phyloP scores from a whole-genome alignment of 805 yeast genomes.

The Isabelozyma gotoi region DNA sequence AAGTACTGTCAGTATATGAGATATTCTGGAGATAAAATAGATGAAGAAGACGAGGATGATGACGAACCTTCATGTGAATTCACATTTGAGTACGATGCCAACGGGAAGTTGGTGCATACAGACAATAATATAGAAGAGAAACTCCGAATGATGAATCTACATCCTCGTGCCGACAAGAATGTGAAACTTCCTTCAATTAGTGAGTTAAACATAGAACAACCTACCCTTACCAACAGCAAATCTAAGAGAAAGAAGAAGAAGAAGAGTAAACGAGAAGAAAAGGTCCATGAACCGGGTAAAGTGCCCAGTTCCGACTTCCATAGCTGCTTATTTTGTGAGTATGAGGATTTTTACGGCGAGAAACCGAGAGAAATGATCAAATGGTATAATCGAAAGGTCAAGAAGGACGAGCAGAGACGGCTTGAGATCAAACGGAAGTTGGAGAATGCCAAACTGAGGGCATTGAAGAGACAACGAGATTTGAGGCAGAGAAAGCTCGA shows the following conservation, averaged over 20 bases:
- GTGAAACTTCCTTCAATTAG: conserved; percentile 12
- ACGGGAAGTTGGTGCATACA: conserved; percentile 42
- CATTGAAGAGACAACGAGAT: conserved; percentile 21
- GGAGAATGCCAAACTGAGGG: conserved; percentile 37
- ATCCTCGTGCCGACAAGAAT: conserved; percentile 7
- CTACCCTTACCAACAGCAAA: conserved; percentile 6
- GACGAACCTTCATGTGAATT: conserved; percentile 45
- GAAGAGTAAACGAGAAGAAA: conserved; percentile 5
- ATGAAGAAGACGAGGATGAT: conserved; percentile 10
- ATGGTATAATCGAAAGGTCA: conserved; percentile 43
- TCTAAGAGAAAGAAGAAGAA: conserved; percentile 23
- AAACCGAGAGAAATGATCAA: conserved; percentile 52
- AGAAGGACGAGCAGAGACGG: conserved; percentile 30
- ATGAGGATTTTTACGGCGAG: conserved; percentile 49
- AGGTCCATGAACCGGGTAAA: neutral
- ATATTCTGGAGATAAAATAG: conserved; percentile 11
- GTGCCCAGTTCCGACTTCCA: neutral
- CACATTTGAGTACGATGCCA: conserved; percentile 43
- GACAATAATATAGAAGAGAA: conserved; percentile 39
- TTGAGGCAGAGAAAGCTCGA: conserved; percentile 10
- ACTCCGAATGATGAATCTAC: conserved; percentile 31
- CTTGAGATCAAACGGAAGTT: conserved; percentile 35
- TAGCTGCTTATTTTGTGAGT: conserved; percentile 52
- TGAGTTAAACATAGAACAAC: conserved; percentile 6
- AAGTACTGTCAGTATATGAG: conserved; percentile 7